Conservation (phyloP, 495 filamentous ascomycete genomes). For the Hypoxylon rickii region DNA sequence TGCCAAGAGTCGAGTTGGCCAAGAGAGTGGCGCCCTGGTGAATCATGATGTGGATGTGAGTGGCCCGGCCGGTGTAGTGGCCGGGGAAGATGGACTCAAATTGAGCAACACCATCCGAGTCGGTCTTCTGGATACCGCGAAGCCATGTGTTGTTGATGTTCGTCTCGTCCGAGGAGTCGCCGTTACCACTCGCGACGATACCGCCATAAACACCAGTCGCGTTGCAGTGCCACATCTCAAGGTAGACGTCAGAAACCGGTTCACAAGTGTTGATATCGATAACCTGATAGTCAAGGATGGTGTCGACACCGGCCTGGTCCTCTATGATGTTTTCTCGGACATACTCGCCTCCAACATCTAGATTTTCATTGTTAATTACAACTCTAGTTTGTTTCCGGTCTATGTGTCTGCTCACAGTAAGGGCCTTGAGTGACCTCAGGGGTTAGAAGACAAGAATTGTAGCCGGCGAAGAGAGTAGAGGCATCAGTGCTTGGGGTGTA, state of each 20-base stretch:
- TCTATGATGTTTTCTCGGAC: conserved; percentile 63
- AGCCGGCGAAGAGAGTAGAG: conserved; percentile 55
- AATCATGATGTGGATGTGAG: conserved; percentile 46
- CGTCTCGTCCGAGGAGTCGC: conserved; percentile 49
- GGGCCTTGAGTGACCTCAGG: conserved; percentile 62
- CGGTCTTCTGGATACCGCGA: conserved; percentile 56
- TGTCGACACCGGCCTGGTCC: conserved; percentile 56
- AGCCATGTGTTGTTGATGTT: conserved; percentile 57
- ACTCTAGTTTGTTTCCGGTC: conserved; percentile 9
- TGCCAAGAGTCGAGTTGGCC: conserved; percentile 52
- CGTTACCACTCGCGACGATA: conserved; percentile 56
- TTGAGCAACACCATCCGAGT: conserved; percentile 53
- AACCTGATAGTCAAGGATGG: conserved; percentile 64
- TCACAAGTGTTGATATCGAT: conserved; percentile 64
- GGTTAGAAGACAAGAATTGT: conserved; percentile 60
- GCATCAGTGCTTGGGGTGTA: conserved; percentile 52
- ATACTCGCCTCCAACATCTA: conserved; percentile 46
- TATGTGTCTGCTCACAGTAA: conserved; percentile 46
- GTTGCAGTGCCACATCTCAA: conserved; percentile 63
- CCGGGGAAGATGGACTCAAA: conserved; percentile 61
- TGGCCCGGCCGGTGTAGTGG: conserved; percentile 51
- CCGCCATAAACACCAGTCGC: conserved; percentile 60
- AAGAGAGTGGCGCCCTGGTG: conserved; percentile 46
- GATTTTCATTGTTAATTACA: conserved; percentile 16
- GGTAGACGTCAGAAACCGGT: conserved; percentile 57